These are phyloP conservation scores for Gautieria morchelliformis DNA, from an alignment of 768 basidiomycete species.

Conservation along the genomic window DNA sequence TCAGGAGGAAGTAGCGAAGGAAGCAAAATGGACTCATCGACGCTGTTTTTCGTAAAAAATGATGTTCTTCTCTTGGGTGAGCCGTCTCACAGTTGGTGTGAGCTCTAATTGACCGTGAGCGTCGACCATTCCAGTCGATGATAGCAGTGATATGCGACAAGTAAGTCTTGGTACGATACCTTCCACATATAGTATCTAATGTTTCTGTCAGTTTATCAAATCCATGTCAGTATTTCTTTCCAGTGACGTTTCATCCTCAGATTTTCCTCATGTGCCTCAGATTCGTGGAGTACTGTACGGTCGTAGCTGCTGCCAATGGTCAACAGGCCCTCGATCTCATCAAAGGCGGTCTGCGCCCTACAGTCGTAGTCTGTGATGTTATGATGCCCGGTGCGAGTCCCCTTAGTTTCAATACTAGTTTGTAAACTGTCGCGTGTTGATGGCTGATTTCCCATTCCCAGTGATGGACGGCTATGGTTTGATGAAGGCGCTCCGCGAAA, in stretches of 20 bases:
- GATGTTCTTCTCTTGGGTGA: constrained; percentile 25
- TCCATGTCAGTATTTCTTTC: constrained; percentile 14
- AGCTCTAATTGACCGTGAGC: background rate
- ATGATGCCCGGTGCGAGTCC: constrained; percentile 26
- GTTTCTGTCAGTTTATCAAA: constrained; percentile 18
- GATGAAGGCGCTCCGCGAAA: constrained; percentile 18
- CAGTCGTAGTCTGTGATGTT: constrained; percentile 25
- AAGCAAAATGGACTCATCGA: constrained; percentile 21
- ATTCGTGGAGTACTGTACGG: constrained; percentile 23
- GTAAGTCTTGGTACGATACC: constrained; percentile 14
- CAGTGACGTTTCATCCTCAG: constrained; percentile 6
- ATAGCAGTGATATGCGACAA: constrained; percentile 22
- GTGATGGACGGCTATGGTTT: constrained; percentile 26
- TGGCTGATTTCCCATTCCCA: background rate
- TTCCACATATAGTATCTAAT: constrained; percentile 6
- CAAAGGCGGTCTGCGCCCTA: constrained; percentile 13
- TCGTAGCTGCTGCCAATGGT: constrained; percentile 24
- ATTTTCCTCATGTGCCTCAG: constrained; percentile 6
- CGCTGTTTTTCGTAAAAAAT: constrained; percentile 24
- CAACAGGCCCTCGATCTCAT: constrained; percentile 17
- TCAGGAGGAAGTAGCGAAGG: constrained; percentile 13
- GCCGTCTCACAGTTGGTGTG: background rate
- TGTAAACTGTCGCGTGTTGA: background rate
- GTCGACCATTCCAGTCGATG: constrained; percentile 14
- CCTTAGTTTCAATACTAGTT: background rate